phyloP scores from a whole-genome alignment of 805 yeast species.

The Candida maltosa region DNA sequence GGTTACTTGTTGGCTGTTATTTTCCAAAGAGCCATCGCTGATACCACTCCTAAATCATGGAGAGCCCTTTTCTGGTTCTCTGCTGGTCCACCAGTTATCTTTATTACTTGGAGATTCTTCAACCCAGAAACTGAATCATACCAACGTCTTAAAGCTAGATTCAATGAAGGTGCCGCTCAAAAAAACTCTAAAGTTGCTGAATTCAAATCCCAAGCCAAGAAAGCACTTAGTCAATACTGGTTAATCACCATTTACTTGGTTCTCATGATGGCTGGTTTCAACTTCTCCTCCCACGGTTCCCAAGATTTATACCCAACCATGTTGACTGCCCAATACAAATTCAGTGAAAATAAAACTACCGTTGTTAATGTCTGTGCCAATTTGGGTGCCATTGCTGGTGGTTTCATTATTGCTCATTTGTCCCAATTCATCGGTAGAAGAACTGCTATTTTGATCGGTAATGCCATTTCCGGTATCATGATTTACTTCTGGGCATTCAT shows the following conservation, averaged over 20 bases:
- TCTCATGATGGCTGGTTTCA: conserved; percentile 60
- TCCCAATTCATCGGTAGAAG: conserved; percentile 63
- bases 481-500: conserved; percentile 59
- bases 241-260: conserved; percentile 28
- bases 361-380: conserved; percentile 63
- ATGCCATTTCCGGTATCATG: conserved; percentile 55
- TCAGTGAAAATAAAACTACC: conserved; percentile 46
- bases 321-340: conserved; percentile 49
- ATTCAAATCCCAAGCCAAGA: conserved; percentile 10
- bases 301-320: conserved; percentile 72
- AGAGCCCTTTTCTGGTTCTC: conserved; percentile 72
- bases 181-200: conserved; percentile 10
- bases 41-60: conserved; percentile 53
- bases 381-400: conserved; percentile 67
- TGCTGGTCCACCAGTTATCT: conserved; percentile 60
- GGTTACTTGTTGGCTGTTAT: conserved; percentile 65
- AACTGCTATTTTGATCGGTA: conserved; percentile 47
- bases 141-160: conserved; percentile 15
- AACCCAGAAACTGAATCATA: conserved; percentile 62
- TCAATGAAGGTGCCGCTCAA: conserved; percentile 8
- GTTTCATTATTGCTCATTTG: conserved; percentile 55
- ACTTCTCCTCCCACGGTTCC: conserved; percentile 71
- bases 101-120: conserved; percentile 54
- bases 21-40: conserved; percentile 58
- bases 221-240: conserved; percentile 24